Conservation (phyloP, 192 early-diverging fungal species). For the Coemansia sp. region DNA sequence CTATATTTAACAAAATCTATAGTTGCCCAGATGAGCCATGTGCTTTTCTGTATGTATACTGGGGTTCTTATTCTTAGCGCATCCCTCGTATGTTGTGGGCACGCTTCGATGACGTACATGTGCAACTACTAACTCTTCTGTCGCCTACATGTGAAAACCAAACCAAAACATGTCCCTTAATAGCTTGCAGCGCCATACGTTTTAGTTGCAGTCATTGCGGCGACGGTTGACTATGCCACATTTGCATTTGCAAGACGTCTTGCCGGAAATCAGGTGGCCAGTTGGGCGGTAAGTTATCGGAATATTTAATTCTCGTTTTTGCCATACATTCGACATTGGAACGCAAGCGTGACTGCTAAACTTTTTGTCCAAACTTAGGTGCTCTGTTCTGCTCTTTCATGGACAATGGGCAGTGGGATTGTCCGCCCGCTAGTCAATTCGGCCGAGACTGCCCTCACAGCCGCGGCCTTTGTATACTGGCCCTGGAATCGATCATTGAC, state of each 20-base stretch:
- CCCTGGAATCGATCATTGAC: constrained; percentile 55
- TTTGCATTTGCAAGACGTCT: constrained; percentile 66
- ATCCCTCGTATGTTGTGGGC: constrained; percentile 3
- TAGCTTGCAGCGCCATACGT: constrained; percentile 67
- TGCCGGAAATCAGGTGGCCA: constrained; percentile 58
- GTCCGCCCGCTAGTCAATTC: constrained; percentile 68
- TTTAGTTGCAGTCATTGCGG: constrained; percentile 73
- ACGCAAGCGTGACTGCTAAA: constrained; percentile 1
- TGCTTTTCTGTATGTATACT: neutral
- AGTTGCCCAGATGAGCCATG: neutral
- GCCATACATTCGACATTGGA: neutral
- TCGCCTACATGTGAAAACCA: constrained; percentile 12
- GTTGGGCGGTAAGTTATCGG: constrained; percentile 54
- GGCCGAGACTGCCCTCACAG: constrained; percentile 73
- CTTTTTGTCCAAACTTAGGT: constrained; percentile 8
- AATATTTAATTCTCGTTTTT: constrained; percentile 23
- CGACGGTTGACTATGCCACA: constrained; percentile 69
- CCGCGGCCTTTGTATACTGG: constrained; percentile 82
- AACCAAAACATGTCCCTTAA: neutral
- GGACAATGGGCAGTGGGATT: constrained; percentile 60
- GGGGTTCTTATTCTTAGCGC: neutral
- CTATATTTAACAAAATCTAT: neutral
- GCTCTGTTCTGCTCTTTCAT: constrained; percentile 49
- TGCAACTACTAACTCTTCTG: neutral
- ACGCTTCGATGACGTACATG: neutral